Conservation (phyloP, 352 stramenopile genomes). For the Peronospora destructor region DNA sequence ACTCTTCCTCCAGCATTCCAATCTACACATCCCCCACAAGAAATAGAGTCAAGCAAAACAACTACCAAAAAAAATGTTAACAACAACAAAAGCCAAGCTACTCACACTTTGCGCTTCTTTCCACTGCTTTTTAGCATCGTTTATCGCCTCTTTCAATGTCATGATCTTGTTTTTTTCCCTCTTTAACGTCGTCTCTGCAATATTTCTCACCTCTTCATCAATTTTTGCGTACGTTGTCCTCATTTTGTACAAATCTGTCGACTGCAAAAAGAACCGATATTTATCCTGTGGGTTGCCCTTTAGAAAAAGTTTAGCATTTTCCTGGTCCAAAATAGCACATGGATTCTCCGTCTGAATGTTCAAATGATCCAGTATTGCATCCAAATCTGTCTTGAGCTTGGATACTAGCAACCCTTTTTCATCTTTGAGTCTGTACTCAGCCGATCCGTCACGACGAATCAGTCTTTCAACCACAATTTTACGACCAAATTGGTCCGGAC, state of each 20-base stretch:
- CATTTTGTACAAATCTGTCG: conserved; percentile 92
- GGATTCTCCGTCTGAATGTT: conserved; percentile 96
- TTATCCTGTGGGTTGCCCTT: conserved; percentile 92
- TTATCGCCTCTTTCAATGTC: conserved; percentile 19
- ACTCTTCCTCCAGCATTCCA: conserved; percentile 62
- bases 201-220: conserved; percentile 57
- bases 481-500: conserved; percentile 88
- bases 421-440: conserved; percentile 69
- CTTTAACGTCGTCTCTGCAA: conserved; percentile 52
- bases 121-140: conserved; percentile 55
- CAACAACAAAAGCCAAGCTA: conserved; percentile 1
- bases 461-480: conserved; percentile 90
- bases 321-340: conserved; percentile 94
- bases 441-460: conserved; percentile 79
- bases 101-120: conserved; percentile 54
- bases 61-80: neutral
- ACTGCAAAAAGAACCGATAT: conserved; percentile 96
- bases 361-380: conserved; percentile 91
- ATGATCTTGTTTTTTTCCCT: conserved; percentile 21
- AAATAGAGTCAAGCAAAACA: neutral
- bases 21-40: conserved; percentile 34
- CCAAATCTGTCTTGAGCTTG: conserved; percentile 88
- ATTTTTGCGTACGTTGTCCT: conserved; percentile 80
- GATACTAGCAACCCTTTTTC: conserved; percentile 56
- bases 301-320: conserved; percentile 97